Conservation (phyloP, 305 asterid genomes). For the Ajuga reptans region DNA sequence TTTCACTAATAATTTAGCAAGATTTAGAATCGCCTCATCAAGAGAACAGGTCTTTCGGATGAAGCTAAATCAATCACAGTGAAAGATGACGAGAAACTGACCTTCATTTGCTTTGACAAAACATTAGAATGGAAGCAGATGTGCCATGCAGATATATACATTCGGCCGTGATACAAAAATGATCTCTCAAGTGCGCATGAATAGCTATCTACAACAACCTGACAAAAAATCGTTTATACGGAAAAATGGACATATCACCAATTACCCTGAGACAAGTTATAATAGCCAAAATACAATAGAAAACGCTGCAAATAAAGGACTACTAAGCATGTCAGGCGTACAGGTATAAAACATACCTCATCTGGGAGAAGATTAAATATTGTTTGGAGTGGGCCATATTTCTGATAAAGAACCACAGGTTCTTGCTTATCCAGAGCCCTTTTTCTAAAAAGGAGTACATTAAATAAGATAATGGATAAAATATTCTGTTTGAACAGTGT, state of each 20-base stretch:
- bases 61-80: conserved; percentile 14
- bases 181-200: conserved; percentile 97
- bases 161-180: conserved; percentile 85
- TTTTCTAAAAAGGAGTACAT: conserved; percentile 38
- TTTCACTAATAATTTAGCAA: not conserved
- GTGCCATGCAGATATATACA: conserved; percentile 82
- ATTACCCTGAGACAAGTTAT: not conserved
- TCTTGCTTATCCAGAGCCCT: conserved; percentile 48
- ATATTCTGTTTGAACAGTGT: not conserved
- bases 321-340: conserved; percentile 16
- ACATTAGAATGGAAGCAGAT: conserved; percentile 93
- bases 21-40: not conserved
- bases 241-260: conserved; percentile 13
- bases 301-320: not conserved
- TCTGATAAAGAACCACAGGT: conserved; percentile 61
- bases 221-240: conserved; percentile 26
- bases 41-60: not conserved
- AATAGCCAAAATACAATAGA: conserved; percentile 12
- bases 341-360: conserved; percentile 48
- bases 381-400: conserved; percentile 81
- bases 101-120: conserved; percentile 96
- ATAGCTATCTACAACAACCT: conserved; percentile 87
- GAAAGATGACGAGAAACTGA: conserved; percentile 22
- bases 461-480: not conserved
- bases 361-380: conserved; percentile 79